A percentile compares a stretch with the other conserved stretches of the same genome.
Conservation (phyloP, 306 rosid genomes). For the Quercus gilva region DNA sequence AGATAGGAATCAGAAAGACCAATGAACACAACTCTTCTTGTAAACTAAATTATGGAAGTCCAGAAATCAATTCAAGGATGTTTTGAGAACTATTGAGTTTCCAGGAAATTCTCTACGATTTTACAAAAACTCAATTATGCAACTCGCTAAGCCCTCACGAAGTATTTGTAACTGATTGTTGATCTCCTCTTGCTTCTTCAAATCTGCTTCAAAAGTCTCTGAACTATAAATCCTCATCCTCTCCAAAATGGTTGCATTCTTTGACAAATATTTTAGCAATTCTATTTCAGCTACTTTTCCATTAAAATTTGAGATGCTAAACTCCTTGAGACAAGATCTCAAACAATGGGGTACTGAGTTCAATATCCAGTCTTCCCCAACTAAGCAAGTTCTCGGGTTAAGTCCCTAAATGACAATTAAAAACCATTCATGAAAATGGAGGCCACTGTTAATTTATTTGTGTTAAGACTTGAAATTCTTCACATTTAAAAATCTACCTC, state of each 20-base stretch:
- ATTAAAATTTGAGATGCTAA: slow-evolving; percentile 14
- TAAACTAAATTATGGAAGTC: too few species aligned
- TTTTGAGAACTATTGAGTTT: too few species aligned
- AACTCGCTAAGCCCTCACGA: neutral
- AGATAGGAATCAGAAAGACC: too few species aligned
- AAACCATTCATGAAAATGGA: neutral
- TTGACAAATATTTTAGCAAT: slow-evolving; percentile 8
- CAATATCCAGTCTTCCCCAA: slow-evolving; percentile 4
- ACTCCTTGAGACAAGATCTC: slow-evolving; percentile 6
- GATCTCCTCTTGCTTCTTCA: slow-evolving; percentile 8
- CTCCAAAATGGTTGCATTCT: slow-evolving; percentile 13
- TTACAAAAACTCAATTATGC: slow-evolving; percentile 3
- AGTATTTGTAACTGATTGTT: neutral
- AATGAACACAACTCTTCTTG: too few species aligned
- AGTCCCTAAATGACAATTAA: slow-evolving; percentile 14
- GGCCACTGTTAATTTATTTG: too few species aligned
- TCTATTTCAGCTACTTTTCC: slow-evolving; percentile 15
- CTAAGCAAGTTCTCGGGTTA: neutral
- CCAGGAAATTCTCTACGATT: neutral
- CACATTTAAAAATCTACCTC: neutral
- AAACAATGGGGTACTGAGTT: slow-evolving; percentile 17
- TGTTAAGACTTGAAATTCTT: too few species aligned
- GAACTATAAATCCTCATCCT: slow-evolving; percentile 1
- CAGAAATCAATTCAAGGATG: too few species aligned
- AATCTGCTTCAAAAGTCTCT: neutral